phyloP scores from a whole-genome alignment of 2,329 filamentous ascomycete genomes.

The Hymenoscyphus linearis region DNA sequence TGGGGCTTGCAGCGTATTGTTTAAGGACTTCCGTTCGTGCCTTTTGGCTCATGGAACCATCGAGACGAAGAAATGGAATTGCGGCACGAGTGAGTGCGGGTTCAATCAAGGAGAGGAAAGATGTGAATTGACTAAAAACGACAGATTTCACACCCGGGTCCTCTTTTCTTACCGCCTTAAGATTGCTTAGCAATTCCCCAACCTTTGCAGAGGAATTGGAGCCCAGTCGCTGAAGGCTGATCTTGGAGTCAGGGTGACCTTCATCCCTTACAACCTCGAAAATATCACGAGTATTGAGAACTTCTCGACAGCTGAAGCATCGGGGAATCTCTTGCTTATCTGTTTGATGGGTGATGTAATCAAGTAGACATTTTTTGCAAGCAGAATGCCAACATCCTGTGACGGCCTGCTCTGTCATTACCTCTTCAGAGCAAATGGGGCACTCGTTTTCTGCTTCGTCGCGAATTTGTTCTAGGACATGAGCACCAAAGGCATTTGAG shows the following conservation, averaged over 20 bases:
- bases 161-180: conserved; percentile 62
- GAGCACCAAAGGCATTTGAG: conserved; percentile 71
- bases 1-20: conserved; percentile 59
- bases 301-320: conserved; percentile 87
- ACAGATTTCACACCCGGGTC: conserved; percentile 77
- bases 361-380: conserved; percentile 86
- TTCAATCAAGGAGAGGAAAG: conserved; percentile 87
- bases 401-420: conserved; percentile 90
- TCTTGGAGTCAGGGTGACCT: conserved; percentile 49
- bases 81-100: conserved; percentile 68
- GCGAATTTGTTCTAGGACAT: conserved; percentile 86
- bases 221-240: conserved; percentile 56
- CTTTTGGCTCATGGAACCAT: conserved; percentile 86
- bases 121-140: conserved; percentile 96
- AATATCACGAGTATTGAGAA: conserved; percentile 75
- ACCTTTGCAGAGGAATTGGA: conserved; percentile 82
- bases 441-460: conserved; percentile 86
- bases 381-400: conserved; percentile 98
- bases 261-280: conserved; percentile 89
- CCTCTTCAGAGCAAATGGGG: conserved; percentile 90
- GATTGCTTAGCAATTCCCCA: conserved; percentile 67
- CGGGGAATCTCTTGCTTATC: conserved; percentile 69
- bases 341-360: conserved; percentile 82
- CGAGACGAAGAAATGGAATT: conserved; percentile 79
- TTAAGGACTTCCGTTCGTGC: conserved; percentile 70